phyloP scores from a whole-genome alignment of 1,139 yeast species.

The Pichia terricola region DNA sequence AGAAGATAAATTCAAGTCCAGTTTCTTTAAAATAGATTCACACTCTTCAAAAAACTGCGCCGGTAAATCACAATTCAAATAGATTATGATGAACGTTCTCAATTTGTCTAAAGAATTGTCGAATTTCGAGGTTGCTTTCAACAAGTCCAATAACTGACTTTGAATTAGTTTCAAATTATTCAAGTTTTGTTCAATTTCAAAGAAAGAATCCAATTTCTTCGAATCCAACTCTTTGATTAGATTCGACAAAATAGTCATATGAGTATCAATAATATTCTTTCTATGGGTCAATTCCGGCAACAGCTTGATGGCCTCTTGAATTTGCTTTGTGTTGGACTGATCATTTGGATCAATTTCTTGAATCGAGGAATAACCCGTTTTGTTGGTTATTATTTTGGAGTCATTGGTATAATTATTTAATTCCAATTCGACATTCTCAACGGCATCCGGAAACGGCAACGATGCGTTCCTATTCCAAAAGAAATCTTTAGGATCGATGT shows the following conservation, averaged over 20 bases:
- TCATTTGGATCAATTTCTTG: constrained; percentile 64
- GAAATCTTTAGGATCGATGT: constrained; percentile 85
- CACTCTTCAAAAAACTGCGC: constrained; percentile 53
- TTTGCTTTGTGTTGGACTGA: constrained; percentile 59
- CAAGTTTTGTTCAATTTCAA: constrained; percentile 82
- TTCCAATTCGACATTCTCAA: constrained; percentile 85
- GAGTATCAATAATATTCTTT: constrained; percentile 85
- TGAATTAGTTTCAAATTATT: constrained; percentile 48
- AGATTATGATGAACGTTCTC: constrained; percentile 75
- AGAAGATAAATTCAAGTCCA: constrained; percentile 55
- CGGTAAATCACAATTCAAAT: constrained; percentile 47
- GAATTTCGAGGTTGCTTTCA: constrained; percentile 36
- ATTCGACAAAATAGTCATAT: constrained; percentile 89
- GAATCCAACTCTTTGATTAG: constrained; percentile 75
- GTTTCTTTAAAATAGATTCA: constrained; percentile 48
- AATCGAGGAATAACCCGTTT: constrained; percentile 61
- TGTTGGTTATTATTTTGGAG: constrained; percentile 75
- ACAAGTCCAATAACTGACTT: constrained; percentile 47
- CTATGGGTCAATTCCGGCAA: constrained; percentile 87
- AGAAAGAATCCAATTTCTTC: constrained; percentile 78
- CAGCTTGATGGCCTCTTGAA: constrained; percentile 83
- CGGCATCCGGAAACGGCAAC: constrained; percentile 95
- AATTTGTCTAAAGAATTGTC: constrained; percentile 68
- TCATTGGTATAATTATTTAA: constrained; percentile 73
- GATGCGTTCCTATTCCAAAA: constrained; percentile 83